Percentiles rank a stretch among this genome's conserved stretches.
These are phyloP conservation scores for Oryza officinalis DNA, from an alignment of 176 grass and related monocot species.

Conservation along the genomic window DNA sequence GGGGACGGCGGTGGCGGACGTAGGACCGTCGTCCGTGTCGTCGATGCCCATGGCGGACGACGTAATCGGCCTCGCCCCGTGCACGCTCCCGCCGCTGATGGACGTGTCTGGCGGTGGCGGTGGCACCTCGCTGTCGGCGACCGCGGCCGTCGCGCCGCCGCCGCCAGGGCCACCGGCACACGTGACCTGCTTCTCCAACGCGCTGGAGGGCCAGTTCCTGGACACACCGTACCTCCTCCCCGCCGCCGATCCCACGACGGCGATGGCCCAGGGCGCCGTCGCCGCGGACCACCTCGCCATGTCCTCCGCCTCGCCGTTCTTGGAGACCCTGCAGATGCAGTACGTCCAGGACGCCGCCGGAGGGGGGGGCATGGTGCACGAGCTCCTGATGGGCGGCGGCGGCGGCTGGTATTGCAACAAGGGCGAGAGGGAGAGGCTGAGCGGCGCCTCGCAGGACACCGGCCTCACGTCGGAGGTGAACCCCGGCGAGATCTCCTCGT, in stretches of 20 bases:
- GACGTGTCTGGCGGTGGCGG: slow-evolving; percentile 38
- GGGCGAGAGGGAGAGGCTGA: slow-evolving; percentile 40
- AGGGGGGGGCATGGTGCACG: slow-evolving; percentile 24
- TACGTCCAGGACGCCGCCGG: slow-evolving; percentile 19
- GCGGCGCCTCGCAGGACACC: slow-evolving; percentile 59
- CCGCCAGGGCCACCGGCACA: slow-evolving; percentile 19
- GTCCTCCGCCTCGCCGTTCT: slow-evolving; percentile 15
- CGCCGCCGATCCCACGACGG: neutral
- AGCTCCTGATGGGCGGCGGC: slow-evolving; percentile 29
- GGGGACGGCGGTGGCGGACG: neutral
- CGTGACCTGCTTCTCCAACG: slow-evolving; percentile 95
- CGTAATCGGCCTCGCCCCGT: slow-evolving; percentile 21
- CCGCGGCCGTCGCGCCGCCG: neutral
- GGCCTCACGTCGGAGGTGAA: slow-evolving; percentile 63
- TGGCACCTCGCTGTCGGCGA: neutral
- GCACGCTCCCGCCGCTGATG: slow-evolving; percentile 47
- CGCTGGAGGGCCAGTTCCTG: slow-evolving; percentile 56
- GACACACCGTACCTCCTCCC: slow-evolving; percentile 35
- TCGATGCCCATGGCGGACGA: slow-evolving; percentile 14
- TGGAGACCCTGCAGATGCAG: slow-evolving; percentile 23
- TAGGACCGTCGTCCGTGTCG: neutral
- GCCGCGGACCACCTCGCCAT: neutral
- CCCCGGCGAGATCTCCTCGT: slow-evolving; percentile 56
- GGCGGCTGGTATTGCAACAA: slow-evolving; percentile 52
- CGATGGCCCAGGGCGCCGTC: neutral